A percentile compares a stretch with the other conserved stretches of the same genome.
Evolutionary conservation across 768 basidiomycete species (phyloP).

Genomic region (Naganishia onofrii): DNA sequence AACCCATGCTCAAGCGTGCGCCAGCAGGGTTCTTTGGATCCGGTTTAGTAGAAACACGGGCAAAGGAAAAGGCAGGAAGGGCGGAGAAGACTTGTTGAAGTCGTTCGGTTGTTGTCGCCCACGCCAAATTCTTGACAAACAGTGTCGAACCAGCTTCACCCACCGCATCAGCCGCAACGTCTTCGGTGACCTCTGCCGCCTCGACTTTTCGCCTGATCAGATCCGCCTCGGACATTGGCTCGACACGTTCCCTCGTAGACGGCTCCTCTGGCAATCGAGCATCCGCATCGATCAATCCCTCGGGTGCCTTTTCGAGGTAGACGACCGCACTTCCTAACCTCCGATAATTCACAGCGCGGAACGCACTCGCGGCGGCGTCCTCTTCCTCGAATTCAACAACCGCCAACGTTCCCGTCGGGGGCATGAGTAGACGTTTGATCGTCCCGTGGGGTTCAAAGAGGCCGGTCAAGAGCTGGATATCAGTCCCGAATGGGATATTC

Average conservation of each 20-base stretch:
- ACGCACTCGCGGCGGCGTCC: conserved; percentile 70
- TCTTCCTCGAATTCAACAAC: conserved; percentile 79
- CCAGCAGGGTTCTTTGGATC: conserved; percentile 69
- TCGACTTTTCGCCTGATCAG: conserved; percentile 52
- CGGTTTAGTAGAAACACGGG: conserved; percentile 84
- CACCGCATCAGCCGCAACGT: conserved; percentile 51
- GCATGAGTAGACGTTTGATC: conserved; percentile 70
- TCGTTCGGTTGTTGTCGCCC: conserved; percentile 76
- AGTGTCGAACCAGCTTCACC: conserved; percentile 66
- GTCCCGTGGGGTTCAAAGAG: conserved; percentile 75
- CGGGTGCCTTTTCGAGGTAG: conserved; percentile 88
- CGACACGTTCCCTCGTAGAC: background rate
- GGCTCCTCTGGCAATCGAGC: background rate
- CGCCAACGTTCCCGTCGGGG: conserved; percentile 89
- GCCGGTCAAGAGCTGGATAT: conserved; percentile 68
- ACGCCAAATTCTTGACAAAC: conserved; percentile 93
- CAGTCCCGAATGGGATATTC: conserved; percentile 92
- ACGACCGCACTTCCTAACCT: conserved; percentile 83
- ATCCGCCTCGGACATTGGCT: conserved; percentile 55
- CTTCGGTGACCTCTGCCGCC: conserved; percentile 35
- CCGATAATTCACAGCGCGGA: conserved; percentile 78
- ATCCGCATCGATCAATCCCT: conserved; percentile 60
- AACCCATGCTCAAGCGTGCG: conserved; percentile 82
- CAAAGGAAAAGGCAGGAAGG: conserved; percentile 77
- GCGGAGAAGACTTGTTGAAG: conserved; percentile 68